A percentile compares a stretch with the other conserved stretches of the same genome.
Conservation (phyloP, 306 rosid genomes). For the Quercus agrifolia region DNA sequence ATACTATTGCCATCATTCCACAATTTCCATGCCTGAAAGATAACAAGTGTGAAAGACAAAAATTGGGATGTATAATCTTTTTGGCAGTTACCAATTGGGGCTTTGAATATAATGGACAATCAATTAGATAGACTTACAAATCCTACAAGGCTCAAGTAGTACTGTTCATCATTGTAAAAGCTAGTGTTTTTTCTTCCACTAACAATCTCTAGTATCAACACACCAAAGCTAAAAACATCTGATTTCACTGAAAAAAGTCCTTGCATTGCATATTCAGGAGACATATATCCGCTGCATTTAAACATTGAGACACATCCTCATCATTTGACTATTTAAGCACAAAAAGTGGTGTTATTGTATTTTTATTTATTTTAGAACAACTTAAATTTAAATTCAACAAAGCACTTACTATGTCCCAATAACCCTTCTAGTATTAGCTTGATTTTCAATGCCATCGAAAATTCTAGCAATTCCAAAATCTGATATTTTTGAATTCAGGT, state of each 20-base stretch:
- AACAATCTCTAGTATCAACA: too few relatives aligned
- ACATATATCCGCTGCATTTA: background rate
- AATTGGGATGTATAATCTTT: background rate
- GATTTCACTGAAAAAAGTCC: background rate
- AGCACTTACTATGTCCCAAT: background rate
- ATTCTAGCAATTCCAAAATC: constrained; percentile 3
- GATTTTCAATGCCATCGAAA: too few relatives aligned
- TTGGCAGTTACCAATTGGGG: too few relatives aligned
- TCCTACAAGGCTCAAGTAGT: background rate
- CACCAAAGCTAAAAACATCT: too few relatives aligned
- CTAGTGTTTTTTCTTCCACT: too few relatives aligned
- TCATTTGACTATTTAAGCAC: too few relatives aligned
- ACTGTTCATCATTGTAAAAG: too few relatives aligned
- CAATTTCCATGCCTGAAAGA: background rate
- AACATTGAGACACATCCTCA: too few relatives aligned
- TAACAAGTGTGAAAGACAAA: background rate
- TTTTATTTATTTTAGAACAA: too few relatives aligned
- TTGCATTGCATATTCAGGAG: background rate
- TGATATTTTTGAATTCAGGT: constrained; percentile 15
- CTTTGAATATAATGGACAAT: background rate
- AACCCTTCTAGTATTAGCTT: too few relatives aligned
- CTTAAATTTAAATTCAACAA: background rate
- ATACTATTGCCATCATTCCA: background rate
- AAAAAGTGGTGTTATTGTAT: too few relatives aligned
- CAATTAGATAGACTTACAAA: background rate